phyloP scores from a whole-genome alignment of 2,329 filamentous ascomycete species.

The Chaetoscypha palmicola region DNA sequence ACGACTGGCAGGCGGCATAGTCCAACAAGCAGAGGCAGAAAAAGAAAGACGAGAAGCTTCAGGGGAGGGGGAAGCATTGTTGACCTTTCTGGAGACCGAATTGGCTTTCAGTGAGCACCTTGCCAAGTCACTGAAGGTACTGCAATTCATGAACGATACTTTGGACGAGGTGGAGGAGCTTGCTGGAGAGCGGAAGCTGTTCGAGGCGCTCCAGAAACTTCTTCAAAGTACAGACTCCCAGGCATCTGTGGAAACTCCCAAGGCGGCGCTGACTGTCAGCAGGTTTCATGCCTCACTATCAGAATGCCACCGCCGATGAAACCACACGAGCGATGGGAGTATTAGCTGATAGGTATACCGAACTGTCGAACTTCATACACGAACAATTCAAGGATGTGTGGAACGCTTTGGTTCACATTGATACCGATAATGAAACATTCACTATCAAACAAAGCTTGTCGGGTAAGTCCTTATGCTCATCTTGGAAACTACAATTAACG shows the following conservation, averaged over 20 bases:
- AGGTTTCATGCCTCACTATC: conserved; percentile 13
- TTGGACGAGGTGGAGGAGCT: conserved; percentile 55
- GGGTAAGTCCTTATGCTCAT: conserved; percentile 5
- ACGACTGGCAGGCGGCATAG: conserved; percentile 71
- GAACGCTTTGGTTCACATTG: conserved; percentile 58
- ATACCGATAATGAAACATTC: conserved; percentile 48
- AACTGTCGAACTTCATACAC: conserved; percentile 59
- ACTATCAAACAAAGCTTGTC: conserved; percentile 37
- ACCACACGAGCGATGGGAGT: conserved; percentile 57
- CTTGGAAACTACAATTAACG: conserved; percentile 5
- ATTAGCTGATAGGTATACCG: conserved; percentile 56
- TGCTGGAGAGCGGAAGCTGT: conserved; percentile 45
- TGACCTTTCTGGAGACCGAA: conserved; percentile 51
- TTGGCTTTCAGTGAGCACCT: conserved; percentile 53
- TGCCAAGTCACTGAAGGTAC: conserved; percentile 41
- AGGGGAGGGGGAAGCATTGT: conserved; percentile 45
- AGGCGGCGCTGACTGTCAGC: no score
- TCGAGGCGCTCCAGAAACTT: conserved; percentile 50
- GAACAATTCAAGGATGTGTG: conserved; percentile 64
- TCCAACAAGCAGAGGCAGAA: conserved; percentile 65
- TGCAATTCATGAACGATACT: conserved; percentile 52
- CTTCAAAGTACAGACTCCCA: conserved; percentile 39
- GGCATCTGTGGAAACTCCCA: neutral
- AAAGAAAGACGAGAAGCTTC: conserved; percentile 35
- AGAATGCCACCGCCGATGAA: conserved; percentile 52